These are phyloP conservation scores for Dothistroma pini DNA, from an alignment of 2,329 filamentous ascomycete species.

Conservation along the genomic window DNA sequence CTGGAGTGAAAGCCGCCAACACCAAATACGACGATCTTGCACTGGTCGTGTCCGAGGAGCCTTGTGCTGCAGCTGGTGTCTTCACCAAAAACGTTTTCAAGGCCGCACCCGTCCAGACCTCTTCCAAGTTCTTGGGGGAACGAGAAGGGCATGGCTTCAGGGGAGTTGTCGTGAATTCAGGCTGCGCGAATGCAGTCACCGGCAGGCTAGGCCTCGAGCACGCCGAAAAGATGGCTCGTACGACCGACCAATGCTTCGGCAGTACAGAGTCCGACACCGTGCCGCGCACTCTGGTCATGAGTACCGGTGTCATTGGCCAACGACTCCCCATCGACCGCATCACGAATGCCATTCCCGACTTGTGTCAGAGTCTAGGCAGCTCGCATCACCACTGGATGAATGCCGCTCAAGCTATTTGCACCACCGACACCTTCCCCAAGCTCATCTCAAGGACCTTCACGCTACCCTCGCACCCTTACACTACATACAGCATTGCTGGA, in stretches of 20 bases:
- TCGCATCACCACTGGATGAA: conserved; percentile 83
- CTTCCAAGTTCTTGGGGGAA: conserved; percentile 57
- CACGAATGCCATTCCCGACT: conserved; percentile 72
- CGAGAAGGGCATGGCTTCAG: conserved; percentile 67
- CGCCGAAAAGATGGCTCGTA: conserved; percentile 75
- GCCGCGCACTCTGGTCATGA: conserved; percentile 86
- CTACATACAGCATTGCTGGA: conserved; percentile 80
- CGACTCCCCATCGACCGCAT: conserved; percentile 91
- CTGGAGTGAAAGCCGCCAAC: conserved; percentile 91
- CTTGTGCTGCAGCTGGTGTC: conserved; percentile 83
- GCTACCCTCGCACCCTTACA: conserved; percentile 71
- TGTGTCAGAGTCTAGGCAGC: conserved; percentile 65
- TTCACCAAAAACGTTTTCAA: conserved; percentile 99
- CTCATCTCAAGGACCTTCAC: conserved; percentile 80
- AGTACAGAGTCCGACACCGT: conserved; percentile 38
- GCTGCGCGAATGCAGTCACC: conserved; percentile 95
- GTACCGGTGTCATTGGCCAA: conserved; percentile 95
- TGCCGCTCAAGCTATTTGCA: conserved; percentile 89
- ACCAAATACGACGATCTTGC: conserved; percentile 88
- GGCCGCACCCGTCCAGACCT: conserved; percentile 88
- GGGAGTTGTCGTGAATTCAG: conserved; percentile 88
- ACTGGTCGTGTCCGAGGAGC: conserved; percentile 78
- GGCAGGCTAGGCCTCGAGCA: conserved; percentile 86
- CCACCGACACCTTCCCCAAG: conserved; percentile 98
- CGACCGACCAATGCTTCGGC: conserved; percentile 64